Evolutionary conservation across 257 asterid genomes (phyloP), one percentile per base, ranked within the genome.

Genomic region (Thymus mandschuricus): DNA sequence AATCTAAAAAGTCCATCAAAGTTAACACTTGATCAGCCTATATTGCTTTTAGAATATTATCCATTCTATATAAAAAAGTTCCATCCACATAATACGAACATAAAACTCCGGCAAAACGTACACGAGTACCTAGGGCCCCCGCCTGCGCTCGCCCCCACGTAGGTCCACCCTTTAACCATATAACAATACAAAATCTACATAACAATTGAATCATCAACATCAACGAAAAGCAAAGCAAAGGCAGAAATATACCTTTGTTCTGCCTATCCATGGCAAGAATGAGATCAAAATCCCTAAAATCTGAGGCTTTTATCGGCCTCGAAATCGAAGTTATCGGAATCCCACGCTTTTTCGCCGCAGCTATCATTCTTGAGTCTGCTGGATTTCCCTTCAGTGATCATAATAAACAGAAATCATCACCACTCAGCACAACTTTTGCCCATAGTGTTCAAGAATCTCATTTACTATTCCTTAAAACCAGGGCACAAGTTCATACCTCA

Each of bases 341-440:
- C 13, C 95, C 97, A 73, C 99, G 98, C 75, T 72, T 84, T 76
- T 89, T 89, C 2, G 98, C 86, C 70, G 99, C 93, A 50, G 93
- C 93, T 82, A 88, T 89, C 99, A 92, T 91, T 80, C 99, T 85
- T 30, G 93, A 83, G 74, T 94, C 99, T 11, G 99, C 99, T 76
- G 80, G 91, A 76, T 86, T 78, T 7, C 98, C 99, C 99, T 94
- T 59, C 1, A 13, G 28, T 6, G 67, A 56, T 64, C 69, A 30
- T 21, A 2, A 54, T 66, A 57, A 30, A 66, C 27, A 60, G 48
- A 40, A 40, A 72, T 62, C 75, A 59, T 45, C 45, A 61, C 2
- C 21, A 21, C 21, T 21, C 21, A 56, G 11, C 54, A 0, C 48
- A 66, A 21, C 21, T 54, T 28, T 10, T 49, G 21, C 64, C 46